These are phyloP conservation scores for Hypoxylon sp. DNA, from an alignment of 2,329 filamentous ascomycete species.

Conservation along the genomic window DNA sequence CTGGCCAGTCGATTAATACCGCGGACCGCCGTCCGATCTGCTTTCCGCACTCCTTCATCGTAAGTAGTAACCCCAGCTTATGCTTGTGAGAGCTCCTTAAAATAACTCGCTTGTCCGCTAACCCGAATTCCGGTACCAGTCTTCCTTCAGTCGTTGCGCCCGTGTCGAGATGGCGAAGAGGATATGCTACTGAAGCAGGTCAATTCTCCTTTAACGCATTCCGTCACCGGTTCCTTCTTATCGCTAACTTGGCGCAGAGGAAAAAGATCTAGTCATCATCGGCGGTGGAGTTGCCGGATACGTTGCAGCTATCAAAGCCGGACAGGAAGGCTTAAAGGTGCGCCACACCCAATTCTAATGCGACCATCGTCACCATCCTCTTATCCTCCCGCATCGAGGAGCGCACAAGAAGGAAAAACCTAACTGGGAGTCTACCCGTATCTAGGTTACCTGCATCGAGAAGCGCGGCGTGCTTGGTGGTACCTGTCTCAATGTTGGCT, in stretches of 20 bases:
- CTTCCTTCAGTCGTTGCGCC: constrained; percentile 66
- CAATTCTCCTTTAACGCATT: constrained; percentile 51
- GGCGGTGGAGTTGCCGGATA: constrained; percentile 98
- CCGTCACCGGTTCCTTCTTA: constrained; percentile 65
- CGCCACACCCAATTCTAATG: constrained; percentile 39
- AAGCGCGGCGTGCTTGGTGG: constrained; percentile 96
- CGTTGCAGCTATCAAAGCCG: constrained; percentile 98
- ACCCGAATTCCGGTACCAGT: constrained; percentile 56
- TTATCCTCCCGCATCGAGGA: neutral
- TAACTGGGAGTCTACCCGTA: constrained; percentile 30
- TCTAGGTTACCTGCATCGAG: constrained; percentile 94
- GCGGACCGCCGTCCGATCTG: constrained; percentile 70
- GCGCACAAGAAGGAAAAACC: constrained; percentile 14
- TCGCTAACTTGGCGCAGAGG: constrained; percentile 70
- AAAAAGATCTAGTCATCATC: constrained; percentile 98
- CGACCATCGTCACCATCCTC: constrained; percentile 4
- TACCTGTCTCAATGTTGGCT: constrained; percentile 98
- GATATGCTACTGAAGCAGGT: constrained; percentile 73
- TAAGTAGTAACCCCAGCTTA: constrained; percentile 56
- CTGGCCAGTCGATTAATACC: constrained; percentile 74
- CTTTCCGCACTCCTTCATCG: constrained; percentile 67
- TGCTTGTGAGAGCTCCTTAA: constrained; percentile 36
- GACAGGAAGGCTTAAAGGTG: constrained; percentile 97
- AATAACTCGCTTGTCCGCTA: constrained; percentile 48
- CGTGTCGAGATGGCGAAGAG: constrained; percentile 69